A percentile compares a stretch with the other conserved stretches of the same genome.
Evolutionary conservation across 208 protist genomes (phyloP).

Genomic region (Naegleria fowleri): DNA sequence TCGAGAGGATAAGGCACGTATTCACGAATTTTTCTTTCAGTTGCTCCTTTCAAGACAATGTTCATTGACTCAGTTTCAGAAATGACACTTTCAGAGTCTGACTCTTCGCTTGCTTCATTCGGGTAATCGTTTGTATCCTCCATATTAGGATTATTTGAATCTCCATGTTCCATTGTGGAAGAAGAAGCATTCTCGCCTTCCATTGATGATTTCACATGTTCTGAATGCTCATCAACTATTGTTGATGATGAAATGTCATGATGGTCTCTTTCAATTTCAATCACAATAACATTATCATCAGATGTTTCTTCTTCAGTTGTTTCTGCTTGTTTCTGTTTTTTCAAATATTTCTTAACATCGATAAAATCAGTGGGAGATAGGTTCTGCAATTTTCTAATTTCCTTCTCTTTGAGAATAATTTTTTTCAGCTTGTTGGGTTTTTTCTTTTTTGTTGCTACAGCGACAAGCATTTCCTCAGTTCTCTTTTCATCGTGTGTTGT

Average conservation of each 20-base stretch:
- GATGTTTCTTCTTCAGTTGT: background rate
- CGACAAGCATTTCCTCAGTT: background rate
- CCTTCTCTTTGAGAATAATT: background rate
- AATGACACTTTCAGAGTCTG: background rate
- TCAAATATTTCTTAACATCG: background rate
- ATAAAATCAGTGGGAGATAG: background rate
- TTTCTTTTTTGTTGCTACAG: background rate
- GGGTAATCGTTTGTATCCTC: background rate
- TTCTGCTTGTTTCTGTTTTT: background rate
- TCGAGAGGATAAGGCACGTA: background rate
- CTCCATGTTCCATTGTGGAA: background rate
- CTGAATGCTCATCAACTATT: background rate
- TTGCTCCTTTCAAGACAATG: background rate
- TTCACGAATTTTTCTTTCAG: background rate
- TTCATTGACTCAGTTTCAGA: background rate
- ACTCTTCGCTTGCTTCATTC: background rate
- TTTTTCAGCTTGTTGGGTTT: background rate
- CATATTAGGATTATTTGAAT: background rate
- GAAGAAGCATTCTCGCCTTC: background rate
- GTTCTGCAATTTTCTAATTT: background rate
- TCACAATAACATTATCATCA: background rate
- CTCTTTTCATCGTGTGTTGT: background rate
- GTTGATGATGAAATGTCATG: background rate
- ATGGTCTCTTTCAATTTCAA: background rate
- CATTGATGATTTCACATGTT: too few relatives aligned